These are phyloP conservation scores for Reticulascus tulasneorum DNA, from an alignment of 2,329 filamentous ascomycete species.

Conservation along the genomic window DNA sequence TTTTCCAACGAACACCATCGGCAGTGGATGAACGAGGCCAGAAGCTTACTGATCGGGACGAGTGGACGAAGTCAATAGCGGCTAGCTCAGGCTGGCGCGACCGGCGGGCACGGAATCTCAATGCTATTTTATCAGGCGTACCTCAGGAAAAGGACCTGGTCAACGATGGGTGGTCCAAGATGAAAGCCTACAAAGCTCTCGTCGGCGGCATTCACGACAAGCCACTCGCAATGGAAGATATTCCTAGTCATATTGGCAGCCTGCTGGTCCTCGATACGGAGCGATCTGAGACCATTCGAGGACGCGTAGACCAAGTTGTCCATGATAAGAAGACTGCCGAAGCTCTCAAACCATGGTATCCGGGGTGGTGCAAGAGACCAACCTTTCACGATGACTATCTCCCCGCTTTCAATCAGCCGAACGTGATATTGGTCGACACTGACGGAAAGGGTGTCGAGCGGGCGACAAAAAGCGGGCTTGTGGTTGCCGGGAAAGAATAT, in stretches of 20 bases:
- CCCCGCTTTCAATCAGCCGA: slow-evolving; percentile 50
- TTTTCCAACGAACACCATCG: slow-evolving; percentile 54
- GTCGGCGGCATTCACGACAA: slow-evolving; percentile 21
- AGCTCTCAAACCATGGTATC: slow-evolving; percentile 56
- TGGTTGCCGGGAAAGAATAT: slow-evolving; percentile 44
- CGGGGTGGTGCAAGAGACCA: slow-evolving; percentile 60
- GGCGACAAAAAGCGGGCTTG: slow-evolving; percentile 41
- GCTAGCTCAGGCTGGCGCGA: slow-evolving; percentile 44
- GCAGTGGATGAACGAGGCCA: slow-evolving; percentile 34
- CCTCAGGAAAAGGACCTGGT: slow-evolving; percentile 38
- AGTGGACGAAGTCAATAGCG: slow-evolving; percentile 33
- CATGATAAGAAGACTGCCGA: slow-evolving; percentile 46
- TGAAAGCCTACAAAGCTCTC: slow-evolving; percentile 34
- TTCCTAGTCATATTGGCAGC: slow-evolving; percentile 27
- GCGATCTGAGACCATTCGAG: slow-evolving; percentile 39
- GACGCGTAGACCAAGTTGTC: slow-evolving; percentile 47
- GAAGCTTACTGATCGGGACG: slow-evolving; percentile 33
- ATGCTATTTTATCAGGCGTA: slow-evolving; percentile 26
- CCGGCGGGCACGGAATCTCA: slow-evolving; percentile 41
- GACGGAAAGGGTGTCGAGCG: slow-evolving; percentile 46
- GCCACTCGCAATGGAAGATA: slow-evolving; percentile 14
- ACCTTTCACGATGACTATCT: slow-evolving; percentile 60
- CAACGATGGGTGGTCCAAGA: slow-evolving; percentile 43
- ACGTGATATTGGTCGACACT: slow-evolving; percentile 59
- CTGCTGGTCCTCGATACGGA: slow-evolving; percentile 37